These are phyloP conservation scores for Kalmusia sp. DNA, from an alignment of 2,329 filamentous ascomycete genomes.

Conservation along the genomic window DNA sequence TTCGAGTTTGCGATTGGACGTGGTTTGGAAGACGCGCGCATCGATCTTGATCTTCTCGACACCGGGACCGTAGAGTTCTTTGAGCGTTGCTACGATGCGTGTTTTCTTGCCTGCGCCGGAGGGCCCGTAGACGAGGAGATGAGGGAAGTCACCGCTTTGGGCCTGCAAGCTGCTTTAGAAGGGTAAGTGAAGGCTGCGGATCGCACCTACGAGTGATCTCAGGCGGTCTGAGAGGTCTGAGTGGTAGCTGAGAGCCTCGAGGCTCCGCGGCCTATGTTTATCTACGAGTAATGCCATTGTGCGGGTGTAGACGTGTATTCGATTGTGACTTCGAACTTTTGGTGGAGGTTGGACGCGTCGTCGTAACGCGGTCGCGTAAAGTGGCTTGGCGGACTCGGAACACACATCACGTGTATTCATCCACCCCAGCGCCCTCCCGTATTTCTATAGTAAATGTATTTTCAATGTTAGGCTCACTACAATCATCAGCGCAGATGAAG, in stretches of 20 bases:
- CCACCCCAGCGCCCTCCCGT: too few relatives aligned
- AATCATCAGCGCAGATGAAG: too few relatives aligned
- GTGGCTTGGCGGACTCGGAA: conserved; percentile 23
- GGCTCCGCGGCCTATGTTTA: conserved; percentile 72
- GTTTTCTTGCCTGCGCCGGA: conserved; percentile 98
- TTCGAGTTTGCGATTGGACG: conserved; percentile 94
- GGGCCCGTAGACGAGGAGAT: conserved; percentile 95
- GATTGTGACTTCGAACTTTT: conserved; percentile 14
- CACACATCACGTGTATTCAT: not conserved
- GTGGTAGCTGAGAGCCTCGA: conserved; percentile 86
- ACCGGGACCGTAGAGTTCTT: conserved; percentile 92
- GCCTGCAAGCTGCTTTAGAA: conserved; percentile 63
- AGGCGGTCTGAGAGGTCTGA: conserved; percentile 85
- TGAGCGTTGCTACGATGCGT: conserved; percentile 90
- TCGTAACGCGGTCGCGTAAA: conserved; percentile 34
- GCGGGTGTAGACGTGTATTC: conserved; percentile 9
- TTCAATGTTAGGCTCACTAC: too few relatives aligned
- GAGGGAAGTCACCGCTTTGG: conserved; percentile 95
- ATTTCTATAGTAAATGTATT: too few relatives aligned
- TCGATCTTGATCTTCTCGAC: conserved; percentile 99
- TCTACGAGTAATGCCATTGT: conserved; percentile 71
- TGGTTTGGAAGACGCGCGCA: conserved; percentile 94
- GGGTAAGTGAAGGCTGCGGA: not conserved
- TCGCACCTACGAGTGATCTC: conserved; percentile 74
- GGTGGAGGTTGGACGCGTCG: conserved; percentile 23